A percentile compares a stretch with the other conserved stretches of the same genome.
Conservation (phyloP, 1,284 basidiomycete genomes). For the Rhodotorula sp. region DNA sequence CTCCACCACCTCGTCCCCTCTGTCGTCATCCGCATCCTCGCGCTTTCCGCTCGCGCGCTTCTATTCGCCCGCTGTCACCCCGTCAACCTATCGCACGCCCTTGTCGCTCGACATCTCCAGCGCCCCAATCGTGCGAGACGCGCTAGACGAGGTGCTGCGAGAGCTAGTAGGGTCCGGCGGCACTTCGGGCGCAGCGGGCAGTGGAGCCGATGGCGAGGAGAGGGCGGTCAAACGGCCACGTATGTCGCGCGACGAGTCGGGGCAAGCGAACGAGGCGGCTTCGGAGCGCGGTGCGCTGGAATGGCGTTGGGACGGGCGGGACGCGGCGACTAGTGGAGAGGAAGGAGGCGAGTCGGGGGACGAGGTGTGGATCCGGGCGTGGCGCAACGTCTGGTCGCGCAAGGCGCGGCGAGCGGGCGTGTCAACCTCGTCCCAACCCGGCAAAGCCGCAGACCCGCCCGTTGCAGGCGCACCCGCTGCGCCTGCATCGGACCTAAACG, state of each 20-base stretch:
- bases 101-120: too few relatives aligned
- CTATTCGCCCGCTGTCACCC: constrained; percentile 7
- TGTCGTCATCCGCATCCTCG: not conserved
- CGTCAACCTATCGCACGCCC: not conserved
- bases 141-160: not conserved
- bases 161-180: not conserved
- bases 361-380: not conserved
- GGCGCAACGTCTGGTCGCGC: constrained; percentile 15
- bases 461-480: not conserved
- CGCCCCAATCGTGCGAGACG: not conserved
- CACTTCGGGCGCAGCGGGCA: not conserved
- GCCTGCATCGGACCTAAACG: not conserved
- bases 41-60: constrained; percentile 3
- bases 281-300: not conserved
- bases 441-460: not conserved
- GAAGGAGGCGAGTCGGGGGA: not conserved
- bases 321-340: not conserved
- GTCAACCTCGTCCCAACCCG: too few relatives aligned
- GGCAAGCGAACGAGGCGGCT: not conserved
- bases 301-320: not conserved
- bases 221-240: not conserved
- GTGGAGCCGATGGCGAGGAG: too few relatives aligned
- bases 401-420: constrained; percentile 9
- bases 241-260: not conserved
- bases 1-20: not conserved